Percentiles rank a stretch among this genome's conserved stretches.
phyloP scores from a whole-genome alignment of 2,329 filamentous ascomycete genomes.

The Aspergillus ustus region DNA sequence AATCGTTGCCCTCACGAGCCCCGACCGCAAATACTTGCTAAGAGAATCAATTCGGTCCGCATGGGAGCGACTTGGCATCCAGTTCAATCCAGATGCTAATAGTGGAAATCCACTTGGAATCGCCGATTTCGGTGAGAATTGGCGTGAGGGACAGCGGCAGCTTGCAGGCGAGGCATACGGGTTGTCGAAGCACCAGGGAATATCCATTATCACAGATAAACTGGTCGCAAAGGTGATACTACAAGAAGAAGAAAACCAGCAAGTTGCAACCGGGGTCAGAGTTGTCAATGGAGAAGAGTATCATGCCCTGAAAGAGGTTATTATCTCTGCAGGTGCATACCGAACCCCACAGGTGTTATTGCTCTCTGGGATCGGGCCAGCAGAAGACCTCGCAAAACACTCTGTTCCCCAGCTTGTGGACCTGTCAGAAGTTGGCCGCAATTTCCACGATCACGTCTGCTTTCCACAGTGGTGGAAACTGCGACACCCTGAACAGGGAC shows the following conservation, averaged over 20 bases:
- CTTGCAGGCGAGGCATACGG: slow-evolving; percentile 32
- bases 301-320: slow-evolving; percentile 35
- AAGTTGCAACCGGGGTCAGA: slow-evolving; percentile 29
- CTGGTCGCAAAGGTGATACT: slow-evolving; percentile 21
- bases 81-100: slow-evolving; percentile 31
- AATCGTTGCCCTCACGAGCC: slow-evolving; percentile 23
- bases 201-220: slow-evolving; percentile 26
- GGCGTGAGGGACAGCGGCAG: slow-evolving; percentile 32
- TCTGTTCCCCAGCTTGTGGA: slow-evolving; percentile 33
- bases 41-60: slow-evolving; percentile 39
- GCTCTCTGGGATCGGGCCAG: slow-evolving; percentile 41
- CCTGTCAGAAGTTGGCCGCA: slow-evolving; percentile 28
- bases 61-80: slow-evolving; percentile 43
- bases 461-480: slow-evolving; percentile 23
- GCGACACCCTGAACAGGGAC: no score
- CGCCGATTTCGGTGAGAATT: slow-evolving; percentile 36
- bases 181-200: slow-evolving; percentile 16
- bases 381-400: slow-evolving; percentile 33
- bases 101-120: slow-evolving; percentile 35
- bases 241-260: slow-evolving; percentile 7
- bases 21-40: slow-evolving; percentile 44
- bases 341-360: slow-evolving; percentile 40
- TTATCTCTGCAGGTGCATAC: slow-evolving; percentile 38
- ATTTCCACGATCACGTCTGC: slow-evolving; percentile 36
- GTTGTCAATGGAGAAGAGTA: slow-evolving; percentile 27